Evolutionary conservation across 1,284 basidiomycete genomes (phyloP).

Genomic region (Wallemia mellicola): DNA sequence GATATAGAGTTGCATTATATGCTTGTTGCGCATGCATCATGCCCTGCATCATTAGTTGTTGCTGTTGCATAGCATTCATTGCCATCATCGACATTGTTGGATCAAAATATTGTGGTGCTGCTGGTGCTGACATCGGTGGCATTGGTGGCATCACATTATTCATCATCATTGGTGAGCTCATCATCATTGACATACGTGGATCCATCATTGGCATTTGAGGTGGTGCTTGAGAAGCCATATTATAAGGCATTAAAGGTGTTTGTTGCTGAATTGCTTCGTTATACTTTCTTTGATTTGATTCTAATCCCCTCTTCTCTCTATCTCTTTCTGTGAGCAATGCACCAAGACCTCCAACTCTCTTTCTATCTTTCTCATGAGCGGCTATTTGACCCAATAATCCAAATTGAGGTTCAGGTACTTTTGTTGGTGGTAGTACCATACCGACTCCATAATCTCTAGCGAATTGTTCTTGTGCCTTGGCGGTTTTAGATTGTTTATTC

Average conservation of each 20-base stretch:
- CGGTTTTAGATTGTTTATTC: slow-evolving; percentile 79
- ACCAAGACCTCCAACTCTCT: slow-evolving; percentile 76
- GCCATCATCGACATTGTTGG: background rate
- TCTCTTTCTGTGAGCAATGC: slow-evolving; percentile 82
- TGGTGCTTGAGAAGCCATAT: background rate
- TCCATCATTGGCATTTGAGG: background rate
- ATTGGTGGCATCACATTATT: background rate
- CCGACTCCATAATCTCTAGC: slow-evolving; percentile 67
- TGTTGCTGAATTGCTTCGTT: background rate
- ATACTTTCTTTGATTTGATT: slow-evolving; percentile 1
- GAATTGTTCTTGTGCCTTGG: slow-evolving; percentile 72
- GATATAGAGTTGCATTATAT: background rate
- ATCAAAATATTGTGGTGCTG: background rate
- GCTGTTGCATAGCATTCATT: background rate
- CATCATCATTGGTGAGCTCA: background rate
- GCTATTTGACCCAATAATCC: slow-evolving; percentile 87
- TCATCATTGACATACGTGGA: background rate
- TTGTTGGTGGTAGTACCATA: slow-evolving; percentile 71
- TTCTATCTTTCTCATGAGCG: slow-evolving; percentile 72
- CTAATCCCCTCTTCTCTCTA: slow-evolving; percentile 36
- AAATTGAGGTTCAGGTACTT: slow-evolving; percentile 79
- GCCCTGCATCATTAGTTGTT: background rate
- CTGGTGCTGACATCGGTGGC: no score
- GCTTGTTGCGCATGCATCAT: background rate
- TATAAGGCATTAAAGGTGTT: background rate